Percentiles rank a stretch among this genome's conserved stretches.
Conservation (phyloP, 2,329 filamentous ascomycete genomes). For the Paraconiothyrium brasiliense region DNA sequence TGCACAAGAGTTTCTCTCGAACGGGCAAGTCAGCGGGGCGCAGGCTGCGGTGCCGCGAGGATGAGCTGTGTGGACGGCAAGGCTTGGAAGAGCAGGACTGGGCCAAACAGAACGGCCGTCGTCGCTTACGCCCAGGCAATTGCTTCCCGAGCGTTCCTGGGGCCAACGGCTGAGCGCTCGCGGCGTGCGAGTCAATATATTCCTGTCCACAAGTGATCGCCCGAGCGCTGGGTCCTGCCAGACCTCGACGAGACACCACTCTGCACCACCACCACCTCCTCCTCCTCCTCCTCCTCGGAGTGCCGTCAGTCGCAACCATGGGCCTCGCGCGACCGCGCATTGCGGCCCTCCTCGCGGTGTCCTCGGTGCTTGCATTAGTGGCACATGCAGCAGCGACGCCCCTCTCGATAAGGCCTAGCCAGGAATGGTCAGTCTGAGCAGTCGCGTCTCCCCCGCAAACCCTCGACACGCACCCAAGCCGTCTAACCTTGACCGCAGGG, state of each 20-base stretch:
- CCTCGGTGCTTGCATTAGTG: background rate
- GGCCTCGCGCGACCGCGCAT: background rate
- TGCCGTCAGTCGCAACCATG: background rate
- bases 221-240: background rate
- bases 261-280: background rate
- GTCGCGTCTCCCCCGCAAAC: background rate
- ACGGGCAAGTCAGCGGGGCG: background rate
- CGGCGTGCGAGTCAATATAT: background rate
- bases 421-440: slow-evolving; percentile 10
- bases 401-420: slow-evolving; percentile 9
- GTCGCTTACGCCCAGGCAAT: background rate
- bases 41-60: background rate
- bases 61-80: background rate
- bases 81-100: background rate
- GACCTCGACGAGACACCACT: background rate
- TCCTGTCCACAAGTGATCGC: slow-evolving; percentile 8
- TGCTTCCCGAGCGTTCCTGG: slow-evolving; percentile 1
- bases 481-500: slow-evolving; percentile 26
- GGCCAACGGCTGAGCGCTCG: slow-evolving; percentile 2
- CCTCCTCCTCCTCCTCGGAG: background rate
- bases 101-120: too few species aligned
- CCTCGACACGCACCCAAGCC: background rate
- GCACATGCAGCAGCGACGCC: background rate
- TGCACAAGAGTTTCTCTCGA: background rate
- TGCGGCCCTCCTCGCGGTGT: background rate